Conservation (phyloP, 163 green algal genomes). For the Coccomyxa subellipsoidea region DNA sequence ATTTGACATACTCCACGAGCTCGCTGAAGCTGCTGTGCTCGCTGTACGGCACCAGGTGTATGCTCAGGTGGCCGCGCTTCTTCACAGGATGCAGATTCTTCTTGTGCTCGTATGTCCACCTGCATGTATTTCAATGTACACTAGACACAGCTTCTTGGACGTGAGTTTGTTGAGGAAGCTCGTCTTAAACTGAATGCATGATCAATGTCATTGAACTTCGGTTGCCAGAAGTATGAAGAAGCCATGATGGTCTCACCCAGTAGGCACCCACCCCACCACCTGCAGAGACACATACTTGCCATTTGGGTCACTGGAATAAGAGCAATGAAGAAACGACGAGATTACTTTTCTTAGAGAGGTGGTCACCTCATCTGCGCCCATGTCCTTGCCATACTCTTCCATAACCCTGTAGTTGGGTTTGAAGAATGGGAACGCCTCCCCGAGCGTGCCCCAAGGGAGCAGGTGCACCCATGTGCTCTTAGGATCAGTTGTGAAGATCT, state of each 20-base stretch:
- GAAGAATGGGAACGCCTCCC: constrained; percentile 84
- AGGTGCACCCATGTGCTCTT: constrained; percentile 61
- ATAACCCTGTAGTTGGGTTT: constrained; percentile 76
- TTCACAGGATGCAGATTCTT: constrained; percentile 47
- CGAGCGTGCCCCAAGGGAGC: constrained; percentile 59
- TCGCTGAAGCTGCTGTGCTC: constrained; percentile 74
- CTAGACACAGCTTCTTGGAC: too few species aligned
- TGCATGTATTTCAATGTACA: too few species aligned
- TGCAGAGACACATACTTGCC: constrained; percentile 18
- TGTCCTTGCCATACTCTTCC: constrained; percentile 44
- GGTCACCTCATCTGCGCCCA: constrained; percentile 52
- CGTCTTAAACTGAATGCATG: too few species aligned
- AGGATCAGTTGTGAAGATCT: constrained; percentile 69
- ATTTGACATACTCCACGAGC: constrained; percentile 68
- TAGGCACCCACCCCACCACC: constrained; percentile 78
- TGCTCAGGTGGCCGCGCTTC: constrained; percentile 38
- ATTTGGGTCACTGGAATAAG: neutral
- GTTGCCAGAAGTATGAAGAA: too few species aligned
- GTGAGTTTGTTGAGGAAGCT: too few species aligned
- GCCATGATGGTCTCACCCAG: too few species aligned
- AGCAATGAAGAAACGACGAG: neutral
- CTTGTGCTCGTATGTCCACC: constrained; percentile 76
- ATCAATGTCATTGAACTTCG: too few species aligned
- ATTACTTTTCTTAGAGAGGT: neutral
- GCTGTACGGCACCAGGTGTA: constrained; percentile 82